A percentile compares a stretch with the other conserved stretches of the same genome.
Conservation (phyloP, 1,284 basidiomycete genomes). For the Amylostereum areolatum region DNA sequence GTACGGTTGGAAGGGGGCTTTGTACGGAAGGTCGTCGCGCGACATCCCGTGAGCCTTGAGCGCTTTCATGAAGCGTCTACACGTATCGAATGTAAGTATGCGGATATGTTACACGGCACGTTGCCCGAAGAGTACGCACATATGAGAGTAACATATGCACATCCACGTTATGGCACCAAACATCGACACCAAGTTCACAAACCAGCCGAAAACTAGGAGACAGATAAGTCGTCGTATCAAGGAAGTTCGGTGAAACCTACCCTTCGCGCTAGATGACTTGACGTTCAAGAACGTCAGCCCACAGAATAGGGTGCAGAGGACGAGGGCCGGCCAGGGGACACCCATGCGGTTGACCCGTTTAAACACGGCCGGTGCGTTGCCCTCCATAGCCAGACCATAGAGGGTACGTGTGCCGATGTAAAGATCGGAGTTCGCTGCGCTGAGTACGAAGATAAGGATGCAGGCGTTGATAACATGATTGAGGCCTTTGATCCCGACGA, state of each 20-base stretch:
- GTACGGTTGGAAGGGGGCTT: slow-evolving; percentile 61
- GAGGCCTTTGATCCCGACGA: slow-evolving; percentile 51
- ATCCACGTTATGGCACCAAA: slow-evolving; percentile 74
- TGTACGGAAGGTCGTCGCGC: slow-evolving; percentile 61
- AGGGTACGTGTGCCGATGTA: slow-evolving; percentile 63
- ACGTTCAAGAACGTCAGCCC: slow-evolving; percentile 60
- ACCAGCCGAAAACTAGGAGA: slow-evolving; percentile 59
- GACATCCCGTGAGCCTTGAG: slow-evolving; percentile 61
- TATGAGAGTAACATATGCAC: slow-evolving; percentile 62
- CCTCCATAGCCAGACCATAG: slow-evolving; percentile 62
- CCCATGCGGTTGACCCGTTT: slow-evolving; percentile 36
- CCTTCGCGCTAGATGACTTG: slow-evolving; percentile 44
- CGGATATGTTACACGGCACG: neutral
- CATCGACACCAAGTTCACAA: slow-evolving; percentile 63
- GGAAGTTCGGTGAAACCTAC: slow-evolving; percentile 19
- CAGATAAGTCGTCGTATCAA: slow-evolving; percentile 3
- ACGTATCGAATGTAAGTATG: neutral
- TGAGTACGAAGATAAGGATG: slow-evolving; percentile 70
- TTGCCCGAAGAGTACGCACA: slow-evolving; percentile 31
- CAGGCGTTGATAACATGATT: slow-evolving; percentile 71
- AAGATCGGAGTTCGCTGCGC: slow-evolving; percentile 63
- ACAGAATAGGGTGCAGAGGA: slow-evolving; percentile 55
- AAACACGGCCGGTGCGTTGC: slow-evolving; percentile 63
- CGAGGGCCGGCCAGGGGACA: slow-evolving; percentile 30
- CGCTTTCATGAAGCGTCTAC: slow-evolving; percentile 62